These are phyloP conservation scores for Magnolia officinalis DNA, from an alignment of 164 flowering plant species.

Conservation along the genomic window DNA sequence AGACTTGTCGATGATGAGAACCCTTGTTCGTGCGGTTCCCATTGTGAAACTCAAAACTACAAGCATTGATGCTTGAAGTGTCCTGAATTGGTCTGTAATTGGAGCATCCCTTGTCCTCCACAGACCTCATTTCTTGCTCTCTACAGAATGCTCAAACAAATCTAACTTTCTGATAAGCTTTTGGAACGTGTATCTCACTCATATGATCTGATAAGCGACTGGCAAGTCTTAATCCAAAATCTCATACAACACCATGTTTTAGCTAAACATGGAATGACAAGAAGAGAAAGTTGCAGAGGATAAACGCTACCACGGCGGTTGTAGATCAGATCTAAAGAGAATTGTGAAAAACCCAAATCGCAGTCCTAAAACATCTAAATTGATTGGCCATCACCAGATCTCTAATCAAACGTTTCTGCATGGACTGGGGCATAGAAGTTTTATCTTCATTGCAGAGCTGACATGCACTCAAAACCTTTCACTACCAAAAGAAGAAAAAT, in stretches of 20 bases:
- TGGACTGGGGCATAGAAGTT: no score
- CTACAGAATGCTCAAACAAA: neutral
- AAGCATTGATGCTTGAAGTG: slow-evolving; percentile 30
- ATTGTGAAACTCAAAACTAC: slow-evolving; percentile 68
- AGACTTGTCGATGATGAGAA: slow-evolving; percentile 48
- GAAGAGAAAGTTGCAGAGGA: no score
- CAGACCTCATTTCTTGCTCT: slow-evolving; percentile 38
- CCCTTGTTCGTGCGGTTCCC: slow-evolving; percentile 34
- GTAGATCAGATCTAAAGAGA: neutral
- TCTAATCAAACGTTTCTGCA: no score
- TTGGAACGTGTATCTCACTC: neutral
- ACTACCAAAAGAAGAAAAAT: no score
- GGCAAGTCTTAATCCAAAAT: neutral
- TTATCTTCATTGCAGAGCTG: no score
- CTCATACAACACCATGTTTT: neutral
- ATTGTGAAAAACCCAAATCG: neutral
- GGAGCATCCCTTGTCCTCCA: slow-evolving; percentile 61
- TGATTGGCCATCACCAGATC: no score
- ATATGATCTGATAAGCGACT: neutral
- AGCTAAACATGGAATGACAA: neutral
- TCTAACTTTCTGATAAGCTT: neutral
- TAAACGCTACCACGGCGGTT: neutral
- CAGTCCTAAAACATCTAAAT: no score
- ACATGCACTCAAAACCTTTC: no score
- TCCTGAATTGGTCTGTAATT: slow-evolving; percentile 39